phyloP scores from a whole-genome alignment of 2,329 filamentous ascomycete species.

The Ophiognomonia clavigignenti-juglandacearum region DNA sequence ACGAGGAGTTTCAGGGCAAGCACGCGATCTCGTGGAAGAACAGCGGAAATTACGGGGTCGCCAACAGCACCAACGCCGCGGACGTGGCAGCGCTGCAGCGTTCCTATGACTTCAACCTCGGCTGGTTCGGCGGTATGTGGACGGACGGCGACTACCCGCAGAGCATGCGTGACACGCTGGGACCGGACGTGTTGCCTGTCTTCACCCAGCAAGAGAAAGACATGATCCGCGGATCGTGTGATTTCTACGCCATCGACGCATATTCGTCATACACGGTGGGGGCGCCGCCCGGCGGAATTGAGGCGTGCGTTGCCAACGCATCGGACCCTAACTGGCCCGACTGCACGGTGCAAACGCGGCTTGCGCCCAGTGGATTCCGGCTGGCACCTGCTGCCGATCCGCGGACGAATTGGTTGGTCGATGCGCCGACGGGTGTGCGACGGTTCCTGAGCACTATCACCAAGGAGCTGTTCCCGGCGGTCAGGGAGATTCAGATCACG shows the following conservation, averaged over 20 bases:
- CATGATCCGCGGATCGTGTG: constrained; percentile 2
- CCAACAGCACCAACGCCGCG: constrained; percentile 1
- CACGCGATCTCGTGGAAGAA: constrained; percentile 10
- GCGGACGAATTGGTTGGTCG: constrained; percentile 1
- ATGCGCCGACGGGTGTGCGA: constrained; percentile 1
- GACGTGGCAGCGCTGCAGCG: constrained; percentile 3
- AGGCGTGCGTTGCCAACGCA: neutral
- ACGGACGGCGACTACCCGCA: constrained; percentile 7
- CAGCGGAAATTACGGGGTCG: constrained; percentile 4
- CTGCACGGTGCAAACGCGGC: neutral
- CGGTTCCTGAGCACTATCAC: constrained; percentile 10
- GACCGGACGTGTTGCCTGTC: constrained; percentile 1
- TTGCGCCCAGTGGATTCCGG: neutral
- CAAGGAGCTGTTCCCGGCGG: constrained; percentile 2
- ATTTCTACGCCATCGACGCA: constrained; percentile 9
- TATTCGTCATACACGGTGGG: constrained; percentile 2
- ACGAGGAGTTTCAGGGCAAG: constrained; percentile 4
- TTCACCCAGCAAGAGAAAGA: constrained; percentile 5
- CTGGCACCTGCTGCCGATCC: constrained; percentile 2
- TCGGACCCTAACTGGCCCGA: constrained; percentile 1
- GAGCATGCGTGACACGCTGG: constrained; percentile 2
- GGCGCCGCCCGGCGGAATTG: neutral
- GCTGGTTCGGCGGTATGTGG: constrained; percentile 9
- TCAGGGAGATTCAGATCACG: constrained; percentile 4
- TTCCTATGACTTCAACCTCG: constrained; percentile 5